Evolutionary conservation across 257 asterid species (phyloP).

Genomic region (Scutellaria barbata): DNA sequence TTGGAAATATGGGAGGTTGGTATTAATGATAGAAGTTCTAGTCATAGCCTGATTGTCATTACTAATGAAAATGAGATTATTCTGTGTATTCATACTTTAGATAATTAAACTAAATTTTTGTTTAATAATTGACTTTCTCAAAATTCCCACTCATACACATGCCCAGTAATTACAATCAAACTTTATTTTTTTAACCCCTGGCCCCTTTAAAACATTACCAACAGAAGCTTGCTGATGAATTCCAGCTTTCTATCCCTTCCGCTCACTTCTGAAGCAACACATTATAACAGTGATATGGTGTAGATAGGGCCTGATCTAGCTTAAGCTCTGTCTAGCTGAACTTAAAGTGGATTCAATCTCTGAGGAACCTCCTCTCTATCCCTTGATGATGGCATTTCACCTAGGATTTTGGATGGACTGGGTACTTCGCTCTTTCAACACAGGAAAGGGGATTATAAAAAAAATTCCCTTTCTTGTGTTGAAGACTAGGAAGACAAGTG

Average conservation of each 20-base stretch:
- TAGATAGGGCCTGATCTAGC: background rate
- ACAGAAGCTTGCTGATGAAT: background rate
- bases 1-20: slow-evolving; percentile 1
- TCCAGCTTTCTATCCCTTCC: background rate
- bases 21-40: slow-evolving; percentile 2
- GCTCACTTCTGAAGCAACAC: slow-evolving; percentile 5
- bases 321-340: slow-evolving; percentile 7
- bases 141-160: background rate
- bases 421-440: too few species aligned
- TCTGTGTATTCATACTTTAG: background rate
- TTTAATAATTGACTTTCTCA: background rate
- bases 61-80: background rate
- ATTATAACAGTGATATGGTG: background rate
- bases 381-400: too few species aligned
- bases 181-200: background rate
- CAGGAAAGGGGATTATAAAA: too few species aligned
- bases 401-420: too few species aligned
- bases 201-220: background rate
- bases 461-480: too few species aligned
- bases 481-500: background rate
- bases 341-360: background rate
- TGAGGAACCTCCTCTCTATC: too few species aligned
- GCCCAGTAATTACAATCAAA: background rate
- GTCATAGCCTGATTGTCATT: slow-evolving; percentile 14
- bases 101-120: background rate